These are phyloP conservation scores for Aphanomyces cochlioides DNA, from an alignment of 352 stramenopile genomes.

Conservation along the genomic window DNA sequence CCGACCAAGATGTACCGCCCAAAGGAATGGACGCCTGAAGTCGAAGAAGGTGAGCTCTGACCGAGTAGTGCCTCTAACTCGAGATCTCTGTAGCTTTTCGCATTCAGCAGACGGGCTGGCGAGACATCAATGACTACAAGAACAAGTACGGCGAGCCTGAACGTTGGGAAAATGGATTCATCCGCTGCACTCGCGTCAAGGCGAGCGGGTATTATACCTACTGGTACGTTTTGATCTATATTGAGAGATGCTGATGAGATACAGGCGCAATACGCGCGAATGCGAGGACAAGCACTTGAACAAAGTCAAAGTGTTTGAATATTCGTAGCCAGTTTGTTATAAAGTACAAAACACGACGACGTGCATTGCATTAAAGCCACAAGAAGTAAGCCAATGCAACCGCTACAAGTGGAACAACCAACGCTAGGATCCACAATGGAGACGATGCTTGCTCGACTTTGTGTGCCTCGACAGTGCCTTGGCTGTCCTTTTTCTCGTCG, in stretches of 20 bases:
- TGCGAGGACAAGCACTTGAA: constrained; percentile 82
- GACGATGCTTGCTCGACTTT: constrained; percentile 32
- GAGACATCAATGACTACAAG: constrained; percentile 78
- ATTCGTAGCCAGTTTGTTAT: constrained; percentile 35
- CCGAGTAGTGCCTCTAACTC: neutral
- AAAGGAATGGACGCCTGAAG: constrained; percentile 64
- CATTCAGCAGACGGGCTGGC: constrained; percentile 67
- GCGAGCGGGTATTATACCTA: constrained; percentile 83
- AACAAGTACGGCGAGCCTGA: constrained; percentile 68
- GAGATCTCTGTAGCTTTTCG: constrained; percentile 45
- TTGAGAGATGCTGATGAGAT: too few species aligned
- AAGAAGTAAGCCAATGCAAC: neutral
- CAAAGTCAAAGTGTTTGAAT: constrained; percentile 75
- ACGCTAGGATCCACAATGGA: constrained; percentile 40
- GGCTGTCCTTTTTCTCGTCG: too few species aligned
- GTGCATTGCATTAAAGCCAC: neutral
- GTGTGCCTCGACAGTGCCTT: constrained; percentile 10
- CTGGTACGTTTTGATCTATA: constrained; percentile 39
- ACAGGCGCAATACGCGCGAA: constrained; percentile 56
- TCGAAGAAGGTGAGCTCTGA: constrained; percentile 48
- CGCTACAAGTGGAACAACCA: constrained; percentile 39
- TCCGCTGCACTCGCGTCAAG: constrained; percentile 76
- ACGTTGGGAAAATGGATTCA: constrained; percentile 67
- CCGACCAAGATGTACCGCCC: constrained; percentile 41
- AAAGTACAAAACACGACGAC: constrained; percentile 2